phyloP scores from a whole-genome alignment of 2,329 filamentous ascomycete species.

The Alternaria hordeiaustralica region DNA sequence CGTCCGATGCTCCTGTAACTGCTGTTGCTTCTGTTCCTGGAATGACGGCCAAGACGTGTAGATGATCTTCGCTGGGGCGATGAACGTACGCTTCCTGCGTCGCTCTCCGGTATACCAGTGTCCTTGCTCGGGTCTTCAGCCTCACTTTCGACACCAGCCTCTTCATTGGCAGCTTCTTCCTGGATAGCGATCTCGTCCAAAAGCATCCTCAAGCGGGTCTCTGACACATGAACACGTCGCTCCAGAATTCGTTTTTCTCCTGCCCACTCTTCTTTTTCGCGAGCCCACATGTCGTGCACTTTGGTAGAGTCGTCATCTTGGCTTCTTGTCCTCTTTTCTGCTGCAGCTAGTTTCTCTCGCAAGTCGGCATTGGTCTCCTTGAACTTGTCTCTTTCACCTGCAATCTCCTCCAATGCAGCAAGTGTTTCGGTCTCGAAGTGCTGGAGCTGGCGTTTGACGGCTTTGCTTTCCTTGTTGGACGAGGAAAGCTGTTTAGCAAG shows the following conservation, averaged over 20 bases:
- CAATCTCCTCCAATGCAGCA: slow-evolving; percentile 82
- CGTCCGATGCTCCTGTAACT: slow-evolving; percentile 59
- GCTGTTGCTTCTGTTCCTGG: slow-evolving; percentile 61
- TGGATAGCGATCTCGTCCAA: slow-evolving; percentile 83
- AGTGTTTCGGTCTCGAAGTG: slow-evolving; percentile 87
- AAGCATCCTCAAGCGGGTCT: slow-evolving; percentile 81
- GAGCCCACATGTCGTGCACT: slow-evolving; percentile 79
- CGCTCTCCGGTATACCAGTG: slow-evolving; percentile 63
- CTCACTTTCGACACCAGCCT: slow-evolving; percentile 61
- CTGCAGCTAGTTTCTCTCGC: slow-evolving; percentile 75
- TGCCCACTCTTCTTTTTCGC: slow-evolving; percentile 85
- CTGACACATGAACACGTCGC: slow-evolving; percentile 85
- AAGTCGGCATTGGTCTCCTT: slow-evolving; percentile 74
- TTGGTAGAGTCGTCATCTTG: slow-evolving; percentile 85
- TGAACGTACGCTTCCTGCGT: slow-evolving; percentile 74
- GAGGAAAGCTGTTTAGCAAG: slow-evolving; percentile 68
- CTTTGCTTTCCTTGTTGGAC: slow-evolving; percentile 76
- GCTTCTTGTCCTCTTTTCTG: slow-evolving; percentile 76
- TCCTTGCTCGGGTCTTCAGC: slow-evolving; percentile 68
- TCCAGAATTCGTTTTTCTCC: slow-evolving; percentile 82
- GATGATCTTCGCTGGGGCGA: slow-evolving; percentile 58
- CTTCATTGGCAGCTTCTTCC: slow-evolving; percentile 61
- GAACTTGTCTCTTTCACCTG: slow-evolving; percentile 84
- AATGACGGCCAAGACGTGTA: slow-evolving; percentile 60
- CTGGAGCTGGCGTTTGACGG: slow-evolving; percentile 83